Evolutionary conservation across 345 rosid species (phyloP).

Genomic region (Salix exigua): DNA sequence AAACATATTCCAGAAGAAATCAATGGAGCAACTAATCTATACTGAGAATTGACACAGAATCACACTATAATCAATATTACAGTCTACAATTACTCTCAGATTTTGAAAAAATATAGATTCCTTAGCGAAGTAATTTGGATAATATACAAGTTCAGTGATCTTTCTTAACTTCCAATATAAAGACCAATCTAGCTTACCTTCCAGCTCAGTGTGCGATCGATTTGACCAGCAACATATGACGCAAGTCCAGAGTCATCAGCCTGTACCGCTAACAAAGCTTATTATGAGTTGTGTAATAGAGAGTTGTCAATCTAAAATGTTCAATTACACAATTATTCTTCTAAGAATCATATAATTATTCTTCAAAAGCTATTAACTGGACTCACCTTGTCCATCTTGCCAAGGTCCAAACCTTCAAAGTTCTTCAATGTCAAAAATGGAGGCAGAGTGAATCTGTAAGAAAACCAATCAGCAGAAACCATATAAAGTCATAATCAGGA

Average conservation of each 20-base stretch:
- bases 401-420: constrained; percentile 82
- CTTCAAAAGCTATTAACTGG: background rate
- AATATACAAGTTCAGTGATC: background rate
- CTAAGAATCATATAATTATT: background rate
- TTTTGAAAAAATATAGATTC: background rate
- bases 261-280: constrained; percentile 28
- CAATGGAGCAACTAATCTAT: background rate
- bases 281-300: background rate
- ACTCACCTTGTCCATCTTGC: constrained; percentile 56
- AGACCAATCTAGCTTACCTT: constrained; percentile 39
- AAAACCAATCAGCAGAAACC: background rate
- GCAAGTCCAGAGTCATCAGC: constrained; percentile 77
- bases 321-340: background rate
- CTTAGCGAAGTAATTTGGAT: background rate
- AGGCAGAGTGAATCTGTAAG: constrained; percentile 66
- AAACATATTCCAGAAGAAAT: constrained; percentile 1
- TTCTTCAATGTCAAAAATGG: constrained; percentile 71
- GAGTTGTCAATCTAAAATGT: background rate
- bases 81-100: background rate
- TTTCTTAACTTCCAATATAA: background rate
- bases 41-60: background rate
- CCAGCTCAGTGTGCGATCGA: constrained; percentile 83
- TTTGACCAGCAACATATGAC: constrained; percentile 79
- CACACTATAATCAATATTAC: background rate
- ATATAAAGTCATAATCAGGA: background rate